A percentile compares a stretch with the other conserved stretches of the same genome.
Evolutionary conservation across 768 basidiomycete genomes (phyloP).

Genomic region (Coprinellus aureogranulatus): DNA sequence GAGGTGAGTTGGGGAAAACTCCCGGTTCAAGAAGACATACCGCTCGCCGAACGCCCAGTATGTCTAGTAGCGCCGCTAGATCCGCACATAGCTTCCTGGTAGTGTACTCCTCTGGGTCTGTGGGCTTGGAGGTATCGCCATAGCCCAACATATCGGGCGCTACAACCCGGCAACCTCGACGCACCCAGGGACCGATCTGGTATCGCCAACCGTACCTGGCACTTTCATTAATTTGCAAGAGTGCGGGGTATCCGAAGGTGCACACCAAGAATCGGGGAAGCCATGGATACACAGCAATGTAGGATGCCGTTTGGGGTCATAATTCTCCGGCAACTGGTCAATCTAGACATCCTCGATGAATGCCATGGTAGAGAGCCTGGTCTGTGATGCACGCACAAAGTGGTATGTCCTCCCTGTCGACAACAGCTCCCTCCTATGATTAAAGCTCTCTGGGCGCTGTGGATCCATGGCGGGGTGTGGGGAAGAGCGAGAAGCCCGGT

Average conservation of each 20-base stretch:
- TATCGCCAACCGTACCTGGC: conserved; percentile 71
- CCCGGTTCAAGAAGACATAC: conserved; percentile 37
- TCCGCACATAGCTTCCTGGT: conserved; percentile 60
- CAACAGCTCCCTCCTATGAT: conserved; percentile 49
- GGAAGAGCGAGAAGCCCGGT: conserved; percentile 15
- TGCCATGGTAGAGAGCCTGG: neutral
- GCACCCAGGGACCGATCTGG: conserved; percentile 71
- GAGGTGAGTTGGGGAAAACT: neutral
- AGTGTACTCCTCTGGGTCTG: conserved; percentile 53
- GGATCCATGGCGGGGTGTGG: conserved; percentile 37
- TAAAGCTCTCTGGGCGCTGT: conserved; percentile 42
- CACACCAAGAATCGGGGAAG: conserved; percentile 65
- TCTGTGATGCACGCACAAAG: conserved; percentile 40
- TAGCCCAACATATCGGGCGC: conserved; percentile 67
- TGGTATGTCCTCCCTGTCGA: conserved; percentile 66
- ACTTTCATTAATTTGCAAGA: no score
- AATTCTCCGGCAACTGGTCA: conserved; percentile 55
- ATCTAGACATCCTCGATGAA: conserved; percentile 25
- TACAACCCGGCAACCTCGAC: conserved; percentile 59
- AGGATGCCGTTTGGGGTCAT: conserved; percentile 37
- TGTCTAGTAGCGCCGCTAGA: conserved; percentile 62
- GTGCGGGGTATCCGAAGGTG: neutral
- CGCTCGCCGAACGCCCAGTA: conserved; percentile 48
- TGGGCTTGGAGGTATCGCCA: conserved; percentile 61
- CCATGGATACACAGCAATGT: conserved; percentile 78